Conservation (phyloP, 805 yeast species). For the Starmerella ratchasimensis region DNA sequence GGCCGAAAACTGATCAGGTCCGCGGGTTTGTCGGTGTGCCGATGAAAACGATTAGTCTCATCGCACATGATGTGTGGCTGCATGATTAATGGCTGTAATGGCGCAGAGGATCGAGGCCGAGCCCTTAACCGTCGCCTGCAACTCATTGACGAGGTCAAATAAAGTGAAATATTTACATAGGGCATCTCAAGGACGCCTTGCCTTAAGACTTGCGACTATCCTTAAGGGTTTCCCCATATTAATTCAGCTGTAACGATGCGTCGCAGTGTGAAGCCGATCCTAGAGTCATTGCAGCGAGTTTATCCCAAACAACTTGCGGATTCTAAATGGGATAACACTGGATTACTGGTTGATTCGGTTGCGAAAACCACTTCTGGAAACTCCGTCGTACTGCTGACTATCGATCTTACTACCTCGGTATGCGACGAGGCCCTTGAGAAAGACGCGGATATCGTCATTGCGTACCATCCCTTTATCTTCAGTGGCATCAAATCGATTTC, state of each 20-base stretch:
- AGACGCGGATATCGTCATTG: conserved; percentile 48
- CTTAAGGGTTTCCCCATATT: too few relatives aligned
- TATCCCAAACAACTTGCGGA: conserved; percentile 79
- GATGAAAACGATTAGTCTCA: too few relatives aligned
- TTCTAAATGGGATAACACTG: conserved; percentile 89
- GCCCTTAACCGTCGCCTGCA: too few relatives aligned
- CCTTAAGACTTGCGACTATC: too few relatives aligned
- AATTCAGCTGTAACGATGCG: too few relatives aligned
- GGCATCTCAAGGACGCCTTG: too few relatives aligned
- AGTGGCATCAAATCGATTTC: conserved; percentile 67
- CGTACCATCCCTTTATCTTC: conserved; percentile 93
- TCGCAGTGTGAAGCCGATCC: conserved; percentile 12
- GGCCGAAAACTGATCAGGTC: background rate
- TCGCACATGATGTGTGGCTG: too few relatives aligned
- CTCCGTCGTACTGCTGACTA: conserved; percentile 44
- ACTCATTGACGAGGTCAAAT: too few relatives aligned
- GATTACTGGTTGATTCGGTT: conserved; percentile 61
- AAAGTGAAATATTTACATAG: too few relatives aligned
- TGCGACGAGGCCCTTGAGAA: conserved; percentile 66
- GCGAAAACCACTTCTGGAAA: conserved; percentile 19
- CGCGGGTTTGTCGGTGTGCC: background rate
- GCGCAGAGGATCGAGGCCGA: too few relatives aligned
- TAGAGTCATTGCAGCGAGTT: conserved; percentile 41
- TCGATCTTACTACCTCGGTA: conserved; percentile 73
- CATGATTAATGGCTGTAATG: too few relatives aligned